Percentiles rank a stretch among this genome's conserved stretches.
Evolutionary conservation across 1,284 basidiomycete genomes (phyloP).

Genomic region (Vanrija humicola): DNA sequence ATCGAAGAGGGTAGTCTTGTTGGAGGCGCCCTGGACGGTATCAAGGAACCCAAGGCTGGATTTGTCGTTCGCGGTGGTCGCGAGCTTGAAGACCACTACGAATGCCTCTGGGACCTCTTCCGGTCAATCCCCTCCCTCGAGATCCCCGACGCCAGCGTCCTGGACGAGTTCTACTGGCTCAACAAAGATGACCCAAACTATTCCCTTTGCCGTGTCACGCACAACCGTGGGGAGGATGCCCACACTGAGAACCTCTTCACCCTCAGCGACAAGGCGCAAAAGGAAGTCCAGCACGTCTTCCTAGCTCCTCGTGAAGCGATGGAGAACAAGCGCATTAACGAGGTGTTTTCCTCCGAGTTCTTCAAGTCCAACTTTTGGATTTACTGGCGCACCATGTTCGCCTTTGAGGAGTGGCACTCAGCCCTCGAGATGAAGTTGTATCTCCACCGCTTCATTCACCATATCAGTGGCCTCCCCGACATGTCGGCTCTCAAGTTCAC

Average conservation of each 20-base stretch:
- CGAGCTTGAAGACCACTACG: conserved; percentile 8
- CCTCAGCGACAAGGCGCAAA: not conserved
- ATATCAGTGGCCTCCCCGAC: conserved; percentile 1
- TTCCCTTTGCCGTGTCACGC: not conserved
- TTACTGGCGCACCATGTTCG: conserved; percentile 4
- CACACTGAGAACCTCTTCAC: not conserved
- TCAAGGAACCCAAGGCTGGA: not conserved
- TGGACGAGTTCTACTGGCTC: conserved; percentile 5
- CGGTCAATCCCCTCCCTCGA: conserved; percentile 2
- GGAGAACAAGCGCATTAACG: not conserved
- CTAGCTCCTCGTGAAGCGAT: not conserved
- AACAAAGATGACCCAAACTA: conserved; percentile 5
- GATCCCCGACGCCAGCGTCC: not conserved
- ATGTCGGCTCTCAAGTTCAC: conserved; percentile 1
- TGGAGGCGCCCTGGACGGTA: conserved; percentile 2
- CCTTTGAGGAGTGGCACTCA: not conserved
- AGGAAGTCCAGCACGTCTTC: not conserved
- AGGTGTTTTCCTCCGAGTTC: not conserved
- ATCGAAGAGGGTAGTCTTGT: not conserved
- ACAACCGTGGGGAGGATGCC: not conserved
- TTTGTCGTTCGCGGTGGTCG: conserved; percentile 3
- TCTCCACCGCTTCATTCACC: conserved; percentile 3
- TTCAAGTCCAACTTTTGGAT: conserved; percentile 3
- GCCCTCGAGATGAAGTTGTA: conserved; percentile 5
- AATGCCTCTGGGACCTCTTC: conserved; percentile 6